phyloP scores from a whole-genome alignment of 257 asterid species.

The Plantago ovata region DNA sequence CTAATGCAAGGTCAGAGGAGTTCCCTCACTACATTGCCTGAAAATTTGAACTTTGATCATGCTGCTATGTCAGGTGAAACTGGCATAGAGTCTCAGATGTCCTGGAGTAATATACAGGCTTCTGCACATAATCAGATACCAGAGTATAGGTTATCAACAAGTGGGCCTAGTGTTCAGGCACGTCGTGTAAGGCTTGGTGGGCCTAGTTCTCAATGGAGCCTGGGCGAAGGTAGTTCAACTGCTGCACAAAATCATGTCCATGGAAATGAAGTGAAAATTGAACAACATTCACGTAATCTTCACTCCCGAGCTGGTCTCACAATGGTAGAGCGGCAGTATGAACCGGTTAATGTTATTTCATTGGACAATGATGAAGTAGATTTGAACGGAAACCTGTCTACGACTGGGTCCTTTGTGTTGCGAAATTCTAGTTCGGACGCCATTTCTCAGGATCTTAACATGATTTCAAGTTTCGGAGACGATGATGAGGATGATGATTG shows the following conservation, averaged over 20 bases:
- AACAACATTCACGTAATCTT: slow-evolving; percentile 36
- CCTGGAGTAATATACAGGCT: slow-evolving; percentile 57
- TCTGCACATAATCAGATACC: slow-evolving; percentile 47
- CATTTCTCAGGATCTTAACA: slow-evolving; percentile 45
- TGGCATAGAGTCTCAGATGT: slow-evolving; percentile 55
- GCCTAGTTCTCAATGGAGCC: slow-evolving; percentile 48
- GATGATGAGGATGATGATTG: slow-evolving; percentile 47
- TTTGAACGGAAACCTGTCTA: slow-evolving; percentile 27
- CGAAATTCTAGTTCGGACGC: slow-evolving; percentile 33
- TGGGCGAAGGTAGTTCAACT: slow-evolving; percentile 71
- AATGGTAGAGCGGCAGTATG: no score
- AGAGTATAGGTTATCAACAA: slow-evolving; percentile 43
- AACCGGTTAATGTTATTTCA: slow-evolving; percentile 31
- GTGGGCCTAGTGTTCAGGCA: slow-evolving; percentile 32
- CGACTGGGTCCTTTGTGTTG: slow-evolving; percentile 28
- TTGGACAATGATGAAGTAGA: slow-evolving; percentile 32
- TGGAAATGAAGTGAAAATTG: slow-evolving; percentile 41
- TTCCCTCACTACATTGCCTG: slow-evolving; percentile 63
- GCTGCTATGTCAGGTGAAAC: slow-evolving; percentile 60
- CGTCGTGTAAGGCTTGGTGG: slow-evolving; percentile 40
- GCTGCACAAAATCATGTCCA: slow-evolving; percentile 32
- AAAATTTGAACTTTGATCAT: slow-evolving; percentile 56
- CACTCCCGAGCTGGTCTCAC: slow-evolving; percentile 32
- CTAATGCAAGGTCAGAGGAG: slow-evolving; percentile 84
- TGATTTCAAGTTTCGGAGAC: slow-evolving; percentile 28